Base-by-base conservation (phyloP, 306 rosid species). In the Vigna radiata region DNA sequence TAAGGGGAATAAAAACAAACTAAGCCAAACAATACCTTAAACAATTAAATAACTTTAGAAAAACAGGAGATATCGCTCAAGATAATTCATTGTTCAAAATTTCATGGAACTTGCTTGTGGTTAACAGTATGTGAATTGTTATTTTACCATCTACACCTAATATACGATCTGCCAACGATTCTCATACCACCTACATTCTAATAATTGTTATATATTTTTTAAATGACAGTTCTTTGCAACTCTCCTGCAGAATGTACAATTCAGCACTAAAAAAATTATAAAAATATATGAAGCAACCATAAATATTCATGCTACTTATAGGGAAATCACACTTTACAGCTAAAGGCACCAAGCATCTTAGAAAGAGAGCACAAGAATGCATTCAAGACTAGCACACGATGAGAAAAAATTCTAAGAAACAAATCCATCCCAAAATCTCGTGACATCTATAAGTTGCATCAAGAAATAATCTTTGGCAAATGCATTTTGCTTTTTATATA, bases 101-200 rank as follows among this genome's bases (percentile, higher is more conserved):
- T 53, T 53, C 59, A 53, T 17, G 25, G 25, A 53, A 25, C 43
- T 23, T 11, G 59, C 9, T 19, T 7, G 36, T n/a, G 39, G 46
- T 23, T 23, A 25, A 13, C 4, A 17, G 15, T 17, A 36, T 43
- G 29, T 29, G 21, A 29, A 41, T 27, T 55, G 9, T 23, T 53
- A 52, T 39, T 15, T 1, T 4, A 31, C 72, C 43, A 63, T 19
- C 43, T 64, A 33, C 72, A 8, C 48, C 11, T 43, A 43, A 43
- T 10, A n/a, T 48, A 73, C 10, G 18, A 2, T 15, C 18, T 4
- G 17, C 53, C 8, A 5, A 2, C 16, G 54, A 14, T 48, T 15
- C 54, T 48, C 54, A 5, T 16, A 56, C 36, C 54, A 64, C 21
- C 53, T 18, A 63, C 72, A 48, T 46, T 31, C 64, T 76, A 50